Evolutionary conservation across 75 land plant genomes (phyloP).

Genomic region (Larix kaempferi): DNA sequence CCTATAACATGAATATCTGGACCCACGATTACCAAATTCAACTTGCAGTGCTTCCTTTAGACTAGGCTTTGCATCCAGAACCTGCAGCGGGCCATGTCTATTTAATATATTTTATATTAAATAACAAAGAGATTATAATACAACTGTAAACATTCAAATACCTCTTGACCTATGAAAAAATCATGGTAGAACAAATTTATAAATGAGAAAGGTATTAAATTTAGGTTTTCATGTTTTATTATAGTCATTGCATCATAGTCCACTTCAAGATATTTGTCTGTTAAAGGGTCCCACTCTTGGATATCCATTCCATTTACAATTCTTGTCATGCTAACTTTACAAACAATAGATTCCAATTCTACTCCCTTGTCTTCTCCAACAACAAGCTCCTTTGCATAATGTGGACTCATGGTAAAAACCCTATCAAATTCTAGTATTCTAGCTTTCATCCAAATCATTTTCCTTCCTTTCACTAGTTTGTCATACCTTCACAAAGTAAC

Average conservation of each 20-base stretch:
- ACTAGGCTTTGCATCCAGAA: constrained; percentile 63
- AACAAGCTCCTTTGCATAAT: constrained; percentile 78
- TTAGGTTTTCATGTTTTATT: constrained; percentile 13
- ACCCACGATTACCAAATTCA: constrained; percentile 79
- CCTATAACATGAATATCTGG: constrained; percentile 70
- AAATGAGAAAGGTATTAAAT: neutral
- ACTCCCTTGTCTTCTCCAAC: constrained; percentile 76
- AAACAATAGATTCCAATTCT: constrained; percentile 54
- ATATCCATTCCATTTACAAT: constrained; percentile 96
- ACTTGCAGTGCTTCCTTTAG: constrained; percentile 91
- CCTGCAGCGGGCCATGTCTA: constrained; percentile 35
- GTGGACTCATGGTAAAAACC: constrained; percentile 84
- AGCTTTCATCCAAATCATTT: constrained; percentile 99
- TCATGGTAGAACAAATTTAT: neutral
- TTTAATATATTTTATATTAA: neutral
- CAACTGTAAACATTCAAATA: neutral
- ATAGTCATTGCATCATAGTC: constrained; percentile 82
- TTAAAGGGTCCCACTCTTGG: constrained; percentile 90
- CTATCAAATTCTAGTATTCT: constrained; percentile 72
- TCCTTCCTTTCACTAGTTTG: constrained; percentile 90
- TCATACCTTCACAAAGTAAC: constrained; percentile 43
- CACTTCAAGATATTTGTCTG: constrained; percentile 73
- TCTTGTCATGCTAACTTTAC: constrained; percentile 46
- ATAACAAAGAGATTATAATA: neutral
- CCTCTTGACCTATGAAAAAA: too few relatives aligned